phyloP scores from a whole-genome alignment of 75 land plant genomes.

The Picea sitchensis region DNA sequence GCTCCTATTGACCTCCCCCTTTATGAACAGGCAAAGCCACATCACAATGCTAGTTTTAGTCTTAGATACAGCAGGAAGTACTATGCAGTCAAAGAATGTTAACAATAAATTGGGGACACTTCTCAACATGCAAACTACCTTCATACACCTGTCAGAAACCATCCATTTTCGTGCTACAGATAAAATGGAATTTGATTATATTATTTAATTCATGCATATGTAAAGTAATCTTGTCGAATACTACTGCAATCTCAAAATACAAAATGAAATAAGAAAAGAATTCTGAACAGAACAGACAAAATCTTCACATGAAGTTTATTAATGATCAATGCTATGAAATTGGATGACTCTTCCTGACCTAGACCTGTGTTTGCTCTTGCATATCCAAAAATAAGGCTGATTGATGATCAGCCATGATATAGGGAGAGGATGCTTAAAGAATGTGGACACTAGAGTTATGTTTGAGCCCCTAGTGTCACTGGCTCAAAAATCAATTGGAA shows the following conservation, averaged over 20 bases:
- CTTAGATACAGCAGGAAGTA: not conserved
- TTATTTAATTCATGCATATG: not conserved
- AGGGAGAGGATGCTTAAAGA: too few species aligned
- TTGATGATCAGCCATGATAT: too few species aligned
- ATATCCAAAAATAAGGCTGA: too few species aligned
- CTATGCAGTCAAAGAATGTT: not conserved
- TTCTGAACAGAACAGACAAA: slow-evolving; percentile 28
- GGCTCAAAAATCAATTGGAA: too few species aligned
- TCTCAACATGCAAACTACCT: not conserved
- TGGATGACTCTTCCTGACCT: too few species aligned
- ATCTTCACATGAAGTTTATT: slow-evolving; percentile 12
- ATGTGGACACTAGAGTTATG: too few species aligned
- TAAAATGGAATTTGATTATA: not conserved
- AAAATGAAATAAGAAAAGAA: not conserved
- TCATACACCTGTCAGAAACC: not conserved
- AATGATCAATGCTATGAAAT: too few species aligned
- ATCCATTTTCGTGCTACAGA: not conserved
- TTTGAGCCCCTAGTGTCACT: too few species aligned
- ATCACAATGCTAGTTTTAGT: slow-evolving; percentile 2
- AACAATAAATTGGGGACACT: not conserved
- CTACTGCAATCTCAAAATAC: slow-evolving; percentile 9
- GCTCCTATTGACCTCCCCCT: slow-evolving; percentile 3
- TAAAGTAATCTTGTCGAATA: slow-evolving; percentile 26
- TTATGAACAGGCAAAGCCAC: not conserved
- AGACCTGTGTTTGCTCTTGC: too few species aligned